Evolutionary conservation across 1,139 yeast genomes (phyloP), one percentile per base, ranked within the genome.

Genomic region (Magnusiomyces fungicola): DNA sequence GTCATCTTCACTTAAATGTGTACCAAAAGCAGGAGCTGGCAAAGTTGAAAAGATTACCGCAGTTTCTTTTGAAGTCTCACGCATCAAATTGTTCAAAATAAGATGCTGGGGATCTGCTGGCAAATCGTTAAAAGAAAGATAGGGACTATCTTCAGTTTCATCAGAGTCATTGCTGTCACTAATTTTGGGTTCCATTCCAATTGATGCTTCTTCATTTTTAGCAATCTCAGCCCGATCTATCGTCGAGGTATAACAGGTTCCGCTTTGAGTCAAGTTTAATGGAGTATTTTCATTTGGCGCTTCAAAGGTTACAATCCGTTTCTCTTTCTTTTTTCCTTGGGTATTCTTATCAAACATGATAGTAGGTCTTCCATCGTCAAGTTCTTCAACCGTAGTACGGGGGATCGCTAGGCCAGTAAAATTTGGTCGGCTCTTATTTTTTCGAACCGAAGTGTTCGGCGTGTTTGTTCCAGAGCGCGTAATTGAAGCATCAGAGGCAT

Each of bases 31-130:
- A 0, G 98, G 97, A 0, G 94, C 83, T 0, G 98, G 97, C 41
- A 92, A 69, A 0, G 97, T 90, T 0, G 96, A 82, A 62, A 92
- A 85, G 2, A 92, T 78, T 7, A 92, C 80, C 0, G 90, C 83
- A 1, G 78, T 70, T 14, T 74, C 71, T 22, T 68, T 67, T 0
- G 92, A 83, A 1, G 81, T 73, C 42, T 74, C 70, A 48, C 69
- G 69, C 95, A 92, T 89, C 57, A 92, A 70, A 56, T 89, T 96
- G 63, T 92, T 90, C 55, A 92, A 70, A 46, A 92, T 83, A 46
- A 90, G 67, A 64, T 90, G 96, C 66, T 92, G 98, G 0, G 95
- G 95, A 57, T 81, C 79, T 3, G 96, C 94, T 0, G 97, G 96
- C 22, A 92, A 69, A 53, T 86, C 92, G 62, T 87, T 85, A 67